Conservation (phyloP, 1,139 yeast species). For the Nakaseomyces bracarensis region DNA sequence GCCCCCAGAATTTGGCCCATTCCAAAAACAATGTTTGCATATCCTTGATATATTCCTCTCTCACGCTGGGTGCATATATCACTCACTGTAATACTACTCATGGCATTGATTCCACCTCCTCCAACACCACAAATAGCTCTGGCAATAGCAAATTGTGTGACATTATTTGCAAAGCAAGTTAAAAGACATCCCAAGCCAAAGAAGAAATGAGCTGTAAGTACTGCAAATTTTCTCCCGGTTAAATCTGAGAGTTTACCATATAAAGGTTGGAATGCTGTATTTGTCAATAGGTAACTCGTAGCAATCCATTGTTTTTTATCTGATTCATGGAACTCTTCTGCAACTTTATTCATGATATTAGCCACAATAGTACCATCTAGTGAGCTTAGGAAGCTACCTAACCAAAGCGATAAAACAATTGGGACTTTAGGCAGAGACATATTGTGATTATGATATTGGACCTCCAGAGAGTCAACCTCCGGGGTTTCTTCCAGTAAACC, state of each 20-base stretch:
- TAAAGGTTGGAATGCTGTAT: constrained; percentile 64
- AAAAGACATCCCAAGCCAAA: constrained; percentile 39
- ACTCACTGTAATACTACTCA: constrained; percentile 41
- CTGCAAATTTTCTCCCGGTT: constrained; percentile 42
- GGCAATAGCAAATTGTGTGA: constrained; percentile 38
- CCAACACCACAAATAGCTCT: constrained; percentile 48
- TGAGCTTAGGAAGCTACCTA: constrained; percentile 50
- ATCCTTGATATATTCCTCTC: constrained; percentile 44
- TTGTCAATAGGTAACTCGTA: constrained; percentile 51
- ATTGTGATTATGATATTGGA: constrained; percentile 23
- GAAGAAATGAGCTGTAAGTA: constrained; percentile 39
- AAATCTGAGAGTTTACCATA: constrained; percentile 48
- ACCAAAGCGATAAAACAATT: constrained; percentile 36
- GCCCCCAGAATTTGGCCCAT: constrained; percentile 68
- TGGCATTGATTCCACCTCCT: constrained; percentile 43
- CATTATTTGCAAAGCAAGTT: constrained; percentile 37
- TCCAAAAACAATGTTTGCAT: constrained; percentile 57
- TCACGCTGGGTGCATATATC: constrained; percentile 43
- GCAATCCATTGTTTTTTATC: constrained; percentile 58
- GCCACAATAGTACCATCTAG: constrained; percentile 61
- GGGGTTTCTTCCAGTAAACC: constrained; percentile 14
- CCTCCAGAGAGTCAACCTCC: constrained; percentile 16
- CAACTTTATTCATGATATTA: constrained; percentile 52
- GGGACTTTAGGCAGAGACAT: constrained; percentile 26
- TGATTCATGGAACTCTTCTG: constrained; percentile 51